Evolutionary conservation across 192 early-diverging fungal genomes (phyloP).

Genomic region (Coemansia sp.): DNA sequence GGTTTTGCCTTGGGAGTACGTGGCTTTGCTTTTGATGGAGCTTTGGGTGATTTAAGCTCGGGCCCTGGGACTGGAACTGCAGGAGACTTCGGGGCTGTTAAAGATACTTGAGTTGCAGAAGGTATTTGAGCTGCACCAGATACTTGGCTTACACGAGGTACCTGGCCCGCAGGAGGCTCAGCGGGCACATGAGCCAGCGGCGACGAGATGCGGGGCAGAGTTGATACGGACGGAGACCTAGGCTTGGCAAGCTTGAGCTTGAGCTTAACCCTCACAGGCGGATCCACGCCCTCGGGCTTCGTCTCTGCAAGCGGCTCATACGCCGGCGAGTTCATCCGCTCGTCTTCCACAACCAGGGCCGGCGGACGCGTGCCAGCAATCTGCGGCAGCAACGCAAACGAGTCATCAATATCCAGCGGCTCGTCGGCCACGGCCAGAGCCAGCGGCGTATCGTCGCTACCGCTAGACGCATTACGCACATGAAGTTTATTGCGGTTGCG

Average conservation of each 20-base stretch:
- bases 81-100: too few relatives aligned
- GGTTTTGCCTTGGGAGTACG: neutral
- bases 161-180: neutral
- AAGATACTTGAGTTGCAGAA: neutral
- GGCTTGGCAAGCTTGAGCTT: slow-evolving; percentile 22
- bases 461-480: slow-evolving; percentile 29
- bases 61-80: neutral
- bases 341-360: slow-evolving; percentile 17
- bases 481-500: neutral
- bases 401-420: slow-evolving; percentile 6
- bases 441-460: slow-evolving; percentile 50
- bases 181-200: slow-evolving; percentile 19
- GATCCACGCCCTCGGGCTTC: slow-evolving; percentile 2
- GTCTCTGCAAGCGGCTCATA: slow-evolving; percentile 3
- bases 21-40: slow-evolving; percentile 7
- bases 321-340: slow-evolving; percentile 24
- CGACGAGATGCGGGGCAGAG: slow-evolving; percentile 29
- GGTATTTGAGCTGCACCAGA: neutral
- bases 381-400: slow-evolving; percentile 12
- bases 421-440: slow-evolving; percentile 12
- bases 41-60: neutral
- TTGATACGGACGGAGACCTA: slow-evolving; percentile 11
- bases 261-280: slow-evolving; percentile 46
- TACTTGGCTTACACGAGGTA: neutral
- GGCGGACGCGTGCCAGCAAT: slow-evolving; percentile 45